Conservation (phyloP, 1,284 basidiomycete species). For the Cerrena zonata region DNA sequence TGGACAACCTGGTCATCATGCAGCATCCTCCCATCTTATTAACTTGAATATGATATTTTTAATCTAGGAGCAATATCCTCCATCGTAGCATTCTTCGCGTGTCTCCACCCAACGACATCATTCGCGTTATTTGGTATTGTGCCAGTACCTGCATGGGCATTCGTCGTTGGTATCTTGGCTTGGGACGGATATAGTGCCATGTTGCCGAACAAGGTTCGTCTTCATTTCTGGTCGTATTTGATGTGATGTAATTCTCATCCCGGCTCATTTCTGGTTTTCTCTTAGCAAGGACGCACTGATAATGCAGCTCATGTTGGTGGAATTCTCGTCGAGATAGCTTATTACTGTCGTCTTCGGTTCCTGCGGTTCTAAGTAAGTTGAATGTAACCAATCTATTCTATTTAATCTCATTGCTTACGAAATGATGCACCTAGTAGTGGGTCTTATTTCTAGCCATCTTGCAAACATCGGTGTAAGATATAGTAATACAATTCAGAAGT, state of each 20-base stretch:
- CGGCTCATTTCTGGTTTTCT: too few relatives aligned
- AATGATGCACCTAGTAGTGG: too few relatives aligned
- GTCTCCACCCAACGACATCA: conserved; percentile 58
- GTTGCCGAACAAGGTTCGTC: conserved; percentile 37
- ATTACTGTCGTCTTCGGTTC: conserved; percentile 33
- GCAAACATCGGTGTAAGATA: too few relatives aligned
- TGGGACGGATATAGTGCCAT: conserved; percentile 54
- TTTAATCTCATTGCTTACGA: too few relatives aligned
- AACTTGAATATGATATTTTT: too few relatives aligned
- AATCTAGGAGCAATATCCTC: conserved; percentile 71
- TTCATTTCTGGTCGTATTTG: too few relatives aligned
- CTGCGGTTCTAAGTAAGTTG: neutral
- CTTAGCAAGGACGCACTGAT: conserved; percentile 52
- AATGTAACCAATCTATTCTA: too few relatives aligned
- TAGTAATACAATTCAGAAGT: too few relatives aligned
- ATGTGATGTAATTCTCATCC: too few relatives aligned
- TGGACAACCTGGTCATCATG: too few relatives aligned
- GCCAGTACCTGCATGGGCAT: conserved; percentile 79
- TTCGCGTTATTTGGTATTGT: conserved; percentile 81
- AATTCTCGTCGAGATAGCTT: conserved; percentile 62
- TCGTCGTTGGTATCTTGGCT: conserved; percentile 69
- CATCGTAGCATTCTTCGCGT: conserved; percentile 67
- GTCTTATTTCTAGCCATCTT: too few relatives aligned
- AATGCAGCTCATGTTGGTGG: conserved; percentile 80
- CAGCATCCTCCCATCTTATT: too few relatives aligned